These are phyloP conservation scores for Pichia cactophila DNA, from an alignment of 1,139 yeast genomes.

Conservation along the genomic window DNA sequence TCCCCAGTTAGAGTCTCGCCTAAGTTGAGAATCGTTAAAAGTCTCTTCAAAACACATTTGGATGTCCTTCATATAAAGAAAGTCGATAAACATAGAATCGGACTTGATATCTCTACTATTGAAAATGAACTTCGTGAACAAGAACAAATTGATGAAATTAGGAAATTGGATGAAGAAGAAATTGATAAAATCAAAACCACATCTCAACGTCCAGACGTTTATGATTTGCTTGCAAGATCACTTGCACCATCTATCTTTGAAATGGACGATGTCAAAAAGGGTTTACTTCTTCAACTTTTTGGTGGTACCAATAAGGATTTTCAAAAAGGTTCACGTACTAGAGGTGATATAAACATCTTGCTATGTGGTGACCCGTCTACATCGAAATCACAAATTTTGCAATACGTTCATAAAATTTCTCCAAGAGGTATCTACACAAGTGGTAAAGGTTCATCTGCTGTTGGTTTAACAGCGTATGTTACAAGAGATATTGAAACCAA, in stretches of 20 bases:
- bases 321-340: constrained; percentile 83
- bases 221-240: constrained; percentile 83
- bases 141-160: constrained; percentile 65
- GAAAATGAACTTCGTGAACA: constrained; percentile 46
- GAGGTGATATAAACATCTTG: constrained; percentile 90
- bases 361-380: constrained; percentile 98
- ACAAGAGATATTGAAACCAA: constrained; percentile 91
- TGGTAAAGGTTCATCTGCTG: constrained; percentile 98
- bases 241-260: constrained; percentile 94
- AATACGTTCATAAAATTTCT: constrained; percentile 93
- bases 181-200: constrained; percentile 53
- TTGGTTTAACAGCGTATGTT: constrained; percentile 94
- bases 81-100: constrained; percentile 74
- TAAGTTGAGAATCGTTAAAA: constrained; percentile 75
- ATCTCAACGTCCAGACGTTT: constrained; percentile 66
- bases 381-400: constrained; percentile 86
- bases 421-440: constrained; percentile 98
- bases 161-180: constrained; percentile 64
- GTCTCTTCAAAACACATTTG: constrained; percentile 81
- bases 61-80: constrained; percentile 92
- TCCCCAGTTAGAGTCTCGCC: constrained; percentile 86
- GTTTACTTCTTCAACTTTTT: constrained; percentile 81
- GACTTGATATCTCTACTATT: constrained; percentile 68
- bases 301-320: constrained; percentile 93
- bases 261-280: constrained; percentile 94